A percentile compares a stretch with the other conserved stretches of the same genome.
phyloP scores from a whole-genome alignment of 192 early-diverging fungal genomes.

The Globomyces pollinis-pini region DNA sequence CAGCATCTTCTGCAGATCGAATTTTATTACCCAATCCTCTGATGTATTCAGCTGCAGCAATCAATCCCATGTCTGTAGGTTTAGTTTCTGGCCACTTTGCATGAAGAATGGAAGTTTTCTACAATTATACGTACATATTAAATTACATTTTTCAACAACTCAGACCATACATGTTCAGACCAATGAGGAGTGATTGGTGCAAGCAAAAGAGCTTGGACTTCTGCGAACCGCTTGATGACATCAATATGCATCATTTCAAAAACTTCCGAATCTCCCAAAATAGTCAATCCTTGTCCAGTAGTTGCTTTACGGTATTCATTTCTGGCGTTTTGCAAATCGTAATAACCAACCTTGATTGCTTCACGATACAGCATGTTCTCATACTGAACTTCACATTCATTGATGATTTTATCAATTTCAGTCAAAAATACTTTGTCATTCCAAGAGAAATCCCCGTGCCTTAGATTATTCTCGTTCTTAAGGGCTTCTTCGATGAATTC shows the following conservation, averaged over 20 bases:
- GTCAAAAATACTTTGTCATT: slow-evolving; percentile 87
- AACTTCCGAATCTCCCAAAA: slow-evolving; percentile 16
- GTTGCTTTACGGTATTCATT: slow-evolving; percentile 84
- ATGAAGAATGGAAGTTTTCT: slow-evolving; percentile 66
- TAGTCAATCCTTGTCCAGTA: slow-evolving; percentile 21
- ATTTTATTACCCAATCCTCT: slow-evolving; percentile 64
- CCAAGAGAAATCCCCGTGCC: slow-evolving; percentile 54
- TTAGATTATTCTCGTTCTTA: slow-evolving; percentile 37
- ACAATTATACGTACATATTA: too few relatives aligned
- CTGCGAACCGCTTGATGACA: slow-evolving; percentile 74
- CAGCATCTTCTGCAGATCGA: slow-evolving; percentile 70
- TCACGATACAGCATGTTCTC: slow-evolving; percentile 79
- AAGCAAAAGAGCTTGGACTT: slow-evolving; percentile 75
- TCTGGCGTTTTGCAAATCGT: slow-evolving; percentile 78
- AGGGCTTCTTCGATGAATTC: slow-evolving; percentile 83
- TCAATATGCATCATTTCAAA: slow-evolving; percentile 80
- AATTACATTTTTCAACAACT: slow-evolving; percentile 59
- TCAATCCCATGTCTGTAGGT: slow-evolving; percentile 59
- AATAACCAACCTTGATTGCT: slow-evolving; percentile 84
- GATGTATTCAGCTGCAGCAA: slow-evolving; percentile 74
- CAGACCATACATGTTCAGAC: slow-evolving; percentile 84
- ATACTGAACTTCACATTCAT: slow-evolving; percentile 65
- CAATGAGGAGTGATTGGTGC: slow-evolving; percentile 90
- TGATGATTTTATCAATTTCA: slow-evolving; percentile 73
- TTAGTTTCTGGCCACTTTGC: slow-evolving; percentile 57